Evolutionary conservation across 169 alveolate genomes (phyloP).

Genomic region (Plasmodium chabaudi): DNA sequence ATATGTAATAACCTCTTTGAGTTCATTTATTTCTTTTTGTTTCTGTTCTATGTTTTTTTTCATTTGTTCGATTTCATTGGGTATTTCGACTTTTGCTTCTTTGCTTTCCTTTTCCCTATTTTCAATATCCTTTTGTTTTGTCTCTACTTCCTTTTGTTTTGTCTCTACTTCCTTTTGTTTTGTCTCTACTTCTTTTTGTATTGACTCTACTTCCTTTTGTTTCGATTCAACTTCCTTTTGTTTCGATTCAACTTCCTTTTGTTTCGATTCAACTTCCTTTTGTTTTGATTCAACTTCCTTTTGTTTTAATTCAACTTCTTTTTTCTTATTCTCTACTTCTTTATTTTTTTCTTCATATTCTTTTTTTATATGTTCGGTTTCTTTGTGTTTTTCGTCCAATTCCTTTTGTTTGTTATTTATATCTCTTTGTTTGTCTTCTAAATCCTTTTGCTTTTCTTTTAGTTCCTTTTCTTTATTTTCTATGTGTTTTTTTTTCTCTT

Average conservation of each 20-base stretch:
- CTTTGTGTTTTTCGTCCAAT: conserved; percentile 23
- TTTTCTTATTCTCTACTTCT: conserved; percentile 17
- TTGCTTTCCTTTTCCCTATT: conserved; percentile 20
- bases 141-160: conserved; percentile 25
- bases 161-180: conserved; percentile 27
- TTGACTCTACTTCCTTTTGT: conserved; percentile 14
- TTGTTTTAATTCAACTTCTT: conserved; percentile 16
- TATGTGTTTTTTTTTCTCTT: conserved; percentile 18
- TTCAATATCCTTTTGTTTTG: conserved; percentile 31
- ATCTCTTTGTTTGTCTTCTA: conserved; percentile 18
- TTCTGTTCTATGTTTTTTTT: conserved; percentile 21
- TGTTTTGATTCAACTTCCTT: conserved; percentile 31
- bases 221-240: conserved; percentile 23
- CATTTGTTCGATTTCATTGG: conserved; percentile 27
- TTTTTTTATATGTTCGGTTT: conserved; percentile 24
- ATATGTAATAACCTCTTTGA: conserved; percentile 31
- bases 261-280: conserved; percentile 29
- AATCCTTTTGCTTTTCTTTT: conserved; percentile 8
- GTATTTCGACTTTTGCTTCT: not conserved
- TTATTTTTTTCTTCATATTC: conserved; percentile 20
- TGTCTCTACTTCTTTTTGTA: not conserved
- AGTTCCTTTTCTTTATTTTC: conserved; percentile 15
- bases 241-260: conserved; percentile 28
- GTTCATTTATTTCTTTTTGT: conserved; percentile 44
- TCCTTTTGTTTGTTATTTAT: conserved; percentile 6